These are phyloP conservation scores for Kokia cookei DNA, from an alignment of 441 rosid species.

Conservation along the genomic window DNA sequence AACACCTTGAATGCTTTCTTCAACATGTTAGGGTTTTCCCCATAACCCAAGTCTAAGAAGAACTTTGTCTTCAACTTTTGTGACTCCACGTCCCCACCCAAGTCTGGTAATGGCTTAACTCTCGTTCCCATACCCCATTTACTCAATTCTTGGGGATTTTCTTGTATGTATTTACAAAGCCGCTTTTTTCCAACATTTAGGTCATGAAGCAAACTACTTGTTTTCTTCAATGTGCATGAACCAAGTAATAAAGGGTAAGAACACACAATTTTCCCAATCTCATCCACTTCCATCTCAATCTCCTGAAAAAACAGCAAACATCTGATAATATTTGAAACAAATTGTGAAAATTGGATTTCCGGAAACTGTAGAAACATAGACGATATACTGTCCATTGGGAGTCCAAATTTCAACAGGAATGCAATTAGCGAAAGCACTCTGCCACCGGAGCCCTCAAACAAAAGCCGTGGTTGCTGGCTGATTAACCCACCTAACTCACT, in stretches of 20 bases:
- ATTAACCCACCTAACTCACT: constrained; percentile 34
- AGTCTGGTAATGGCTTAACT: constrained; percentile 30
- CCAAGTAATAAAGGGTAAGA: constrained; percentile 43
- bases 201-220: constrained; percentile 35
- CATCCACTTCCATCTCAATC: constrained; percentile 58
- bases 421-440: constrained; percentile 39
- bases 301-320: constrained; percentile 47
- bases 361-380: constrained; percentile 47
- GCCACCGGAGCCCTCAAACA: constrained; percentile 59
- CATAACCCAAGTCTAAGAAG: constrained; percentile 50
- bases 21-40: constrained; percentile 33
- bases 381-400: constrained; percentile 25
- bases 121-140: constrained; percentile 47
- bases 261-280: constrained; percentile 41
- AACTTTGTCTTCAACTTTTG: constrained; percentile 48
- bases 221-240: constrained; percentile 45
- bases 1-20: constrained; percentile 37
- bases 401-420: constrained; percentile 55
- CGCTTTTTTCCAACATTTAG: constrained; percentile 54
- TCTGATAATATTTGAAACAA: constrained; percentile 47
- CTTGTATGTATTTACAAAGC: constrained; percentile 47
- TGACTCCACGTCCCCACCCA: constrained; percentile 23
- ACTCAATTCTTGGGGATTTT: constrained; percentile 59
- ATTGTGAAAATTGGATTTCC: constrained; percentile 23
- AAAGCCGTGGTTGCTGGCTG: constrained; percentile 34